These are phyloP conservation scores for Suillus luteus DNA, from an alignment of 768 basidiomycete species.

Conservation along the genomic window DNA sequence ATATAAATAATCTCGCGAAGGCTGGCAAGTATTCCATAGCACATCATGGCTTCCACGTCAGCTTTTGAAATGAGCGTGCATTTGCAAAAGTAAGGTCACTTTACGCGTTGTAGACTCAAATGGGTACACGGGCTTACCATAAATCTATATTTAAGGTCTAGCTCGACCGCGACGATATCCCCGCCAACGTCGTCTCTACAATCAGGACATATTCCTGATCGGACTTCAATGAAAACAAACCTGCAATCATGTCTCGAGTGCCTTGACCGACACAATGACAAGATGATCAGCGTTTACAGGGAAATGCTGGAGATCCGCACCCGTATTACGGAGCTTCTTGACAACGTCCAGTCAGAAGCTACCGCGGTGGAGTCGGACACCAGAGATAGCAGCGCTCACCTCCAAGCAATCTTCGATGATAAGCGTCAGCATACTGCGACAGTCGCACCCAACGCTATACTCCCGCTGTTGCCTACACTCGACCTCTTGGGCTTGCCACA, in stretches of 20 bases:
- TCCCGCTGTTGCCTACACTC: neutral
- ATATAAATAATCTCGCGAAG: no score
- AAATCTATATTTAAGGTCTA: neutral
- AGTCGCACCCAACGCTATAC: neutral
- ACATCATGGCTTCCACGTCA: no score
- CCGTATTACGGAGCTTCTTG: neutral
- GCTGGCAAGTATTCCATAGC: no score
- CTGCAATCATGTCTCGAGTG: neutral
- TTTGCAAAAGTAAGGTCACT: neutral
- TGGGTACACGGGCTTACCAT: neutral
- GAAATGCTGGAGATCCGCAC: neutral
- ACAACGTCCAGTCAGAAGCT: neutral
- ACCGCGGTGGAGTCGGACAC: neutral
- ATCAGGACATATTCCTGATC: neutral
- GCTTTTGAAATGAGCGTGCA: neutral
- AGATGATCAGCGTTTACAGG: neutral
- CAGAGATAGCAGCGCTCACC: neutral
- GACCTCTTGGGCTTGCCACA: neutral
- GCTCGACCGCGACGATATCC: neutral
- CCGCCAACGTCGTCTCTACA: neutral
- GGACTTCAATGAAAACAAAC: neutral
- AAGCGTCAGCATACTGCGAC: neutral
- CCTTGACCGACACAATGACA: neutral
- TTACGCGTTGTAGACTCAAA: neutral
- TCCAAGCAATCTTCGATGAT: neutral